Conservation (phyloP, 2,329 filamentous ascomycete species). For the Colletotrichum sojae region DNA sequence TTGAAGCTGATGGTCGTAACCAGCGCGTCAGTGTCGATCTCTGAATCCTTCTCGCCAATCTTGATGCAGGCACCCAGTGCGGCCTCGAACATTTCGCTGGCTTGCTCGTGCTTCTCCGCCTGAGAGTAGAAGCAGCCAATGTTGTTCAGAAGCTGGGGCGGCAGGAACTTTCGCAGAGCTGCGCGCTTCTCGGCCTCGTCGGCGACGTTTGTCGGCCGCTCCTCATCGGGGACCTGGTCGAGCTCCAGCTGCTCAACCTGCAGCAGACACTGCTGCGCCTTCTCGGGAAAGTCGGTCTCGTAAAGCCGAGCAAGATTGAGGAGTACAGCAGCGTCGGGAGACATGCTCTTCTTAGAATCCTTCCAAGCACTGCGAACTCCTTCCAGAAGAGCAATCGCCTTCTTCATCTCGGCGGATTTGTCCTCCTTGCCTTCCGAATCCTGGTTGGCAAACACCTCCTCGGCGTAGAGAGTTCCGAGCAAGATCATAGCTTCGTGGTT, state of each 20-base stretch:
- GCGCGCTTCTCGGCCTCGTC: slow-evolving; percentile 73
- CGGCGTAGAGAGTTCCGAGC: slow-evolving; percentile 91
- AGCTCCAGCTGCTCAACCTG: slow-evolving; percentile 94
- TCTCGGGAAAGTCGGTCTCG: slow-evolving; percentile 87
- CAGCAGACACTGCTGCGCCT: slow-evolving; percentile 90
- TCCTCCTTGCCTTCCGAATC: slow-evolving; percentile 83
- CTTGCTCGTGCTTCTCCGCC: slow-evolving; percentile 82
- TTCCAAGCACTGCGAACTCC: slow-evolving; percentile 91
- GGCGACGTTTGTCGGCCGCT: slow-evolving; percentile 68
- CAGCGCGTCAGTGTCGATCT: slow-evolving; percentile 88
- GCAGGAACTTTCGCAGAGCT: slow-evolving; percentile 81
- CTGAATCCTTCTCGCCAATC: slow-evolving; percentile 80
- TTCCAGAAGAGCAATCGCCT: slow-evolving; percentile 88
- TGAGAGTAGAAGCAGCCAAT: slow-evolving; percentile 97
- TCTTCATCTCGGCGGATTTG: slow-evolving; percentile 86
- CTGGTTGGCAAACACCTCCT: slow-evolving; percentile 90
- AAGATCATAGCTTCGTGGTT: slow-evolving; percentile 92
- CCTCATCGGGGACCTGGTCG: slow-evolving; percentile 80
- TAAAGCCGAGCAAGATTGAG: slow-evolving; percentile 94
- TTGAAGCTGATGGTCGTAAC: slow-evolving; percentile 98
- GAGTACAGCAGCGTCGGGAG: slow-evolving; percentile 87
- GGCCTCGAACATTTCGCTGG: slow-evolving; percentile 92
- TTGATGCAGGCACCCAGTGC: slow-evolving; percentile 90
- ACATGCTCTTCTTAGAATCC: slow-evolving; percentile 87
- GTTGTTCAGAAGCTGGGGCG: slow-evolving; percentile 95